phyloP scores from a whole-genome alignment of 495 filamentous ascomycete species.

The Xylaria castorea region DNA sequence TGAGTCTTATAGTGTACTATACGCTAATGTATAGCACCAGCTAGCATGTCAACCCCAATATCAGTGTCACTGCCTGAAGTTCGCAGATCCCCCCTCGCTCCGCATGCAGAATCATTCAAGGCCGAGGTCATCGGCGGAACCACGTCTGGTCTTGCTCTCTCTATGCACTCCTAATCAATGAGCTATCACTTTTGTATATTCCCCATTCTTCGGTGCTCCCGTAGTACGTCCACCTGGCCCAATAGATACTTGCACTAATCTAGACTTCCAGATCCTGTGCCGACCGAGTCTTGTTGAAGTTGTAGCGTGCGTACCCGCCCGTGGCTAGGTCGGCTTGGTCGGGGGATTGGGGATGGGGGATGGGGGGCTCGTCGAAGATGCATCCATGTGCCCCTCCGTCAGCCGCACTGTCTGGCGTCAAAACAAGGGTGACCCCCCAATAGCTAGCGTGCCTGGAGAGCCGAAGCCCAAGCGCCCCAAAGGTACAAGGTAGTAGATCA shows the following conservation, averaged over 20 bases:
- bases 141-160: background rate
- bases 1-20: background rate
- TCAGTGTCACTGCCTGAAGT: background rate
- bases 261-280: conserved; percentile 1
- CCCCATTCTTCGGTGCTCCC: conserved; percentile 4
- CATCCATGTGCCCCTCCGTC: conserved; percentile 2
- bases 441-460: background rate
- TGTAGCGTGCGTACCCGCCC: background rate
- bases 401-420: conserved; percentile 13
- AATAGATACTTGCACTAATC: conserved; percentile 4
- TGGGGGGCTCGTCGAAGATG: background rate
- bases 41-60: background rate
- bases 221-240: background rate
- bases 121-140: background rate
- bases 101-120: background rate
- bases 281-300: background rate
- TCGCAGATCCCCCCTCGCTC: background rate
- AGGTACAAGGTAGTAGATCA: conserved; percentile 2
- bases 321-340: conserved; percentile 21
- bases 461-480: background rate
- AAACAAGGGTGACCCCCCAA: conserved; percentile 2
- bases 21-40: background rate
- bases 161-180: background rate
- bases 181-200: background rate
- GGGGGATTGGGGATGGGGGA: no score